Conservation (phyloP, 2,329 filamentous ascomycete species). For the Colletotrichum costaricense region DNA sequence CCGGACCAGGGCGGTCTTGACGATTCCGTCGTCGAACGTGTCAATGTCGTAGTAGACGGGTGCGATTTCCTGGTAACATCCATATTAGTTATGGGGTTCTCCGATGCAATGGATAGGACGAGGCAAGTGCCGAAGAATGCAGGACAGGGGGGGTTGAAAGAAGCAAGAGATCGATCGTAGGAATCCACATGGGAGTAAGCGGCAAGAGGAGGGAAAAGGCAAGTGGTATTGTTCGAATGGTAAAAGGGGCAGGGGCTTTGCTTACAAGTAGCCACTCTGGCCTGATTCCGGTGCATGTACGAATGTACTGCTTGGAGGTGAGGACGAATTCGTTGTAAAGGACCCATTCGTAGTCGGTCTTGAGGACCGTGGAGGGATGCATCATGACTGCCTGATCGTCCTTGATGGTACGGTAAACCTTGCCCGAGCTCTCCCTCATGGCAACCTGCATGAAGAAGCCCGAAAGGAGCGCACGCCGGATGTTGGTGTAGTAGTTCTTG, state of each 20-base stretch:
- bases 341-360: conserved; percentile 94
- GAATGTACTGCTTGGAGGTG: conserved; percentile 97
- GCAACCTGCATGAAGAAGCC: conserved; percentile 99
- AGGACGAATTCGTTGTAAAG: conserved; percentile 98
- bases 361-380: conserved; percentile 91
- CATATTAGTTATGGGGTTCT: conserved; percentile 3
- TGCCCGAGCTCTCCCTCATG: conserved; percentile 88
- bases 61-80: conserved; percentile 79
- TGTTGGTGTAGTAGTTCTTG: conserved; percentile 98
- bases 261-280: conserved; percentile 94
- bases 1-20: conserved; percentile 74
- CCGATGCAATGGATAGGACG: neutral
- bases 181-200: neutral
- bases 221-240: neutral
- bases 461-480: conserved; percentile 88
- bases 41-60: conserved; percentile 91
- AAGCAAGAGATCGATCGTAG: neutral
- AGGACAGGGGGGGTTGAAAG: neutral
- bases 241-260: conserved; percentile 18
- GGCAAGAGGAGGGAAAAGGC: neutral
- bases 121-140: conserved; percentile 13
- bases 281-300: conserved; percentile 90
- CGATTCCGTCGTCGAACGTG: conserved; percentile 86
- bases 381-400: conserved; percentile 94
- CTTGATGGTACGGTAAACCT: conserved; percentile 95